Evolutionary conservation across 208 protist species (phyloP).

Genomic region (Porcisia deanei): DNA sequence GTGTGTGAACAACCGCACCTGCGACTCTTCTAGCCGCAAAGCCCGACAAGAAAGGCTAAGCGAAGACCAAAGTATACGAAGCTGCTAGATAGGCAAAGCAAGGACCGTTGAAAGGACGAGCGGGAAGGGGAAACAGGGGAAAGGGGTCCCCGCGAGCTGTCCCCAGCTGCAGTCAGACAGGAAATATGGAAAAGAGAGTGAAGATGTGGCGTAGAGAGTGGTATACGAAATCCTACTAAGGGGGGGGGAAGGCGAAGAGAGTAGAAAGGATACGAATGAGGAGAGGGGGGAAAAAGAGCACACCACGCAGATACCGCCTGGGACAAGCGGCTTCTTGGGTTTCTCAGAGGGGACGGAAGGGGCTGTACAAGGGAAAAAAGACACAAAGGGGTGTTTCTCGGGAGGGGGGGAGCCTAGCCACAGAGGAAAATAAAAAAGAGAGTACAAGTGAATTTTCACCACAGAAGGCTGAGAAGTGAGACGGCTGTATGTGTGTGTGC

Average conservation of each 20-base stretch:
- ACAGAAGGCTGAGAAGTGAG: neutral
- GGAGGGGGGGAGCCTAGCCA: neutral
- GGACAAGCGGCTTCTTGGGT: neutral
- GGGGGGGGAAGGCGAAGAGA: neutral
- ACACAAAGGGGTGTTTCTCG: neutral
- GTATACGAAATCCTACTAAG: neutral
- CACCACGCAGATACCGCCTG: neutral
- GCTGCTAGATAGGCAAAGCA: neutral
- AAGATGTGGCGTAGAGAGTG: neutral
- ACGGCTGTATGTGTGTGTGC: neutral
- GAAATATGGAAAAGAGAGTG: neutral
- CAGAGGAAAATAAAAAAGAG: neutral
- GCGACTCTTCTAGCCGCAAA: neutral
- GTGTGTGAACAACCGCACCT: neutral
- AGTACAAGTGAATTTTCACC: conserved; percentile 1
- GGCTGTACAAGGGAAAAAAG: neutral
- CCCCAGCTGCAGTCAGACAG: neutral
- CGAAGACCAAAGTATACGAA: conserved; percentile 5
- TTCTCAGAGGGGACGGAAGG: neutral
- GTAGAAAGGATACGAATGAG: neutral
- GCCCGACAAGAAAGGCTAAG: neutral
- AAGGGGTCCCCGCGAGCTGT: neutral
- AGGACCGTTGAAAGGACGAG: neutral
- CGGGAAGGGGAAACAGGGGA: neutral
- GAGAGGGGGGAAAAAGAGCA: neutral